These are phyloP conservation scores for Dipteronia dyeriana DNA, from an alignment of 345 rosid genomes.

Conservation along the genomic window DNA sequence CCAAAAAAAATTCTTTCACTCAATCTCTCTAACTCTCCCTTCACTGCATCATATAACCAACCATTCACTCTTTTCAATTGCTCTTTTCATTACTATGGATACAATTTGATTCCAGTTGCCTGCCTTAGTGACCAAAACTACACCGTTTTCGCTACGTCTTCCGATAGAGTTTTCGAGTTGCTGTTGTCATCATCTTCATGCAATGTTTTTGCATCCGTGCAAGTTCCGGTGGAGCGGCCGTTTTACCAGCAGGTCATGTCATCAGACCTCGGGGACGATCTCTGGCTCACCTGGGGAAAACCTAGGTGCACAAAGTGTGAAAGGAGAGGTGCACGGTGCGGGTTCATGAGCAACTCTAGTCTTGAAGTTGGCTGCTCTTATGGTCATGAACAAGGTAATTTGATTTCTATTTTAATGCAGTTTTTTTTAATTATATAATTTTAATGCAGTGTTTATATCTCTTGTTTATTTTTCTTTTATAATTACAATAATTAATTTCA, in stretches of 20 bases:
- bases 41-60: conserved; percentile 40
- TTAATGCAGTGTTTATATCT: neutral
- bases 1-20: conserved; percentile 57
- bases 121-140: conserved; percentile 51
- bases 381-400: conserved; percentile 45
- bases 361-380: conserved; percentile 42
- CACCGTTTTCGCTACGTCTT: conserved; percentile 67
- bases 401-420: too few species aligned
- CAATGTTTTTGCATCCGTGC: conserved; percentile 25
- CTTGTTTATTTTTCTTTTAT: neutral
- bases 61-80: conserved; percentile 62
- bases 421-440: too few species aligned
- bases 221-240: conserved; percentile 58
- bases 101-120: conserved; percentile 50
- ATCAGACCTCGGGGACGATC: conserved; percentile 44
- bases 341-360: conserved; percentile 48
- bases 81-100: conserved; percentile 32
- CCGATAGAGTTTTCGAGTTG: conserved; percentile 11
- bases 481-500: neutral
- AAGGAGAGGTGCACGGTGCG: conserved; percentile 58
- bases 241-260: conserved; percentile 43
- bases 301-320: conserved; percentile 61
- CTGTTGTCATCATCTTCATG: conserved; percentile 46
- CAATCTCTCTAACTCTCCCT: conserved; percentile 58
- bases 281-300: conserved; percentile 41